Evolutionary conservation across 192 early-diverging fungal genomes (phyloP), one percentile per base, ranked within the genome.

Genomic region (Linnemannia exigua): DNA sequence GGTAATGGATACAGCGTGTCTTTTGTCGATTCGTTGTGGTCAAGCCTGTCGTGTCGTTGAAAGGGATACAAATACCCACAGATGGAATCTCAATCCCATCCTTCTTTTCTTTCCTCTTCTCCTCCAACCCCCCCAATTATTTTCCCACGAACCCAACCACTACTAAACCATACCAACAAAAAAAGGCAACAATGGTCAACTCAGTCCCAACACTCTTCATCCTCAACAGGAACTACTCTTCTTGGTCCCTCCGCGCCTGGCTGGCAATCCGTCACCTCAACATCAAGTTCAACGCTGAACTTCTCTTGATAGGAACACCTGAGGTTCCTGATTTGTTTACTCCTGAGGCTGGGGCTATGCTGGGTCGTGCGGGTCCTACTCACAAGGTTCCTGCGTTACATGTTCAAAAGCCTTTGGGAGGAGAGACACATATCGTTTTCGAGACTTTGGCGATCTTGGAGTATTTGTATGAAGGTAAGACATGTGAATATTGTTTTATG

Each of bases 191-290:
- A 50, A 48, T 44, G 38, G 41, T 14, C 71, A 50, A 51, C 54
- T 61, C 54, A 19, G 28, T 74, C 35, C 74, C 37, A 37, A 41
- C 74, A 67, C 41, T 88, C 0, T 88, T 73, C 58, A 58, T 81
- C 16, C 33, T 88, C 31, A 88, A 88, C 74, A 44, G 47, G 15
- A 87, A 87, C 73, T 88, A 89, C 46, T 89, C 88, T 17, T 72
- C 80, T 35, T 89, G 88, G 84, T 87, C 84, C 0, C 74, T 89
- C 44, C 84, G 88, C 3, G 74, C 74, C 35, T 89, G 88, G 88
- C 7, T 89, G 54, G 84, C 68, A 3, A 68, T 82, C 48, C 76
- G 77, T 0, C 46, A 22, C 19, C 36, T 87, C 20, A 75, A 71
- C 0, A 47, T 84, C 46, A 67, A 84, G 3, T 87, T 80, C 67